Base-by-base conservation (phyloP, 2,329 filamentous ascomycete species). In the Cercospora brassicicola region DNA sequence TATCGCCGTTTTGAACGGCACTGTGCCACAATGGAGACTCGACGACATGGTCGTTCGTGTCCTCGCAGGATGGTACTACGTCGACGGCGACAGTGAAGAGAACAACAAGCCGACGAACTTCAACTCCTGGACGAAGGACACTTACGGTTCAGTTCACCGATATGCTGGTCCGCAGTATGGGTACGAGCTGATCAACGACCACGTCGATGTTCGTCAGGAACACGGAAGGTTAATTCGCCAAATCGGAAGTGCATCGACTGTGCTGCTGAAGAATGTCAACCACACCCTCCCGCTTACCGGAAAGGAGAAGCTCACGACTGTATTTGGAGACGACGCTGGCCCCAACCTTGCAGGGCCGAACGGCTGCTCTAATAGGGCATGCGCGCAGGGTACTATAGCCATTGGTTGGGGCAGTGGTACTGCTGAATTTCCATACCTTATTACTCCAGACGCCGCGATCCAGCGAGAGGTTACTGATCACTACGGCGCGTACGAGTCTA, bases 281-380 rank as follows among this genome's bases (percentile, higher is more conserved):
- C 81, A 81, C 11, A 79, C 85, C 0, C 80, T 89, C 1, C 88
- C 88, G 0, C 77, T 90, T 0, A 81, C 81, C 66, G 80, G 84
- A 18, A 88, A 89, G 76, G 91, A 94, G 73, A 90, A 87, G 75
- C 90, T 91, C 74, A 81, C 93, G 30, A 90, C 88, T 31, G 88
- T 93, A 65, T 87, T 97, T 73, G 94, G 94, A 23, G 89, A 92
- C 62, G 94, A 97, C 78, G 91, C 93, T 20, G 91, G 91, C 0
- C 84, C 89, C 10, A 94, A 91, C 76, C 84, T 85, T 0, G 84
- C 83, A 23, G 94, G 94, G 0, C 89, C 91, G 28, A 97, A 97
- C 74, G 89, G 90, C 28, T 97, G 93, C 75, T 67, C 75, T 11
- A 90, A 96, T 79, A 87, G 91, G 26, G 88, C 78, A 74, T 89